These are phyloP conservation scores for Leccinum imitatum DNA, from an alignment of 768 basidiomycete genomes.

Conservation along the genomic window DNA sequence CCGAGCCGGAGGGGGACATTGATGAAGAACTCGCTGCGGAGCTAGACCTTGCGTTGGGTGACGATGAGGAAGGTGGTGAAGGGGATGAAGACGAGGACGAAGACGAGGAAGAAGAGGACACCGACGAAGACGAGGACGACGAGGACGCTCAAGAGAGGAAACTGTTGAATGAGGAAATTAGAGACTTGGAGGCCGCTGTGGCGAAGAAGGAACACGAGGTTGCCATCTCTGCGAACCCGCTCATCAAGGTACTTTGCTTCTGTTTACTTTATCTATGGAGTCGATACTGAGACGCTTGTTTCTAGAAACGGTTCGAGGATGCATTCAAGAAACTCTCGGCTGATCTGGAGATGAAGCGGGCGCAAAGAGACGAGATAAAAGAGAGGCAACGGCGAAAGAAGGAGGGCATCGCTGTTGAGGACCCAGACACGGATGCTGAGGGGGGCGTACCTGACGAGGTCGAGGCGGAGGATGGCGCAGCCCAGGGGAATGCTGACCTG, in stretches of 20 bases:
- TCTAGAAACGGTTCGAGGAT: slow-evolving; percentile 90
- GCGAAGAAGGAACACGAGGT: slow-evolving; percentile 83
- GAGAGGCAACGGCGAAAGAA: slow-evolving; percentile 72
- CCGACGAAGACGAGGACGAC: slow-evolving; percentile 77
- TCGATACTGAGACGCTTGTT: slow-evolving; percentile 1
- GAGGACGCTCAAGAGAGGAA: slow-evolving; percentile 77
- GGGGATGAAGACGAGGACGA: slow-evolving; percentile 70
- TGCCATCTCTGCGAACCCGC: slow-evolving; percentile 77
- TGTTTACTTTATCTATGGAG: neutral
- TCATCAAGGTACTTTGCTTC: slow-evolving; percentile 63
- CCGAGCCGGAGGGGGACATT: slow-evolving; percentile 74
- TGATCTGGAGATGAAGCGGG: slow-evolving; percentile 82
- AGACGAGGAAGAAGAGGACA: slow-evolving; percentile 45
- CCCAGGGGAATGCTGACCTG: slow-evolving; percentile 30
- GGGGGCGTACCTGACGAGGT: slow-evolving; percentile 39
- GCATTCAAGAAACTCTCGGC: slow-evolving; percentile 83
- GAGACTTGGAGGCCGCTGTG: slow-evolving; percentile 85
- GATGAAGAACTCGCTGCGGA: slow-evolving; percentile 89
- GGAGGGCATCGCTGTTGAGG: slow-evolving; percentile 53
- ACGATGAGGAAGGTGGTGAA: slow-evolving; percentile 58
- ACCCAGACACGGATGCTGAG: slow-evolving; percentile 42
- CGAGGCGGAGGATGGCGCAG: slow-evolving; percentile 25
- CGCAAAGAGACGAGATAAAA: slow-evolving; percentile 76
- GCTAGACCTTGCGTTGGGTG: slow-evolving; percentile 77
- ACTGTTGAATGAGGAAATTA: slow-evolving; percentile 83